phyloP scores from a whole-genome alignment of 805 yeast species.

The Barnettozyma vustinii region DNA sequence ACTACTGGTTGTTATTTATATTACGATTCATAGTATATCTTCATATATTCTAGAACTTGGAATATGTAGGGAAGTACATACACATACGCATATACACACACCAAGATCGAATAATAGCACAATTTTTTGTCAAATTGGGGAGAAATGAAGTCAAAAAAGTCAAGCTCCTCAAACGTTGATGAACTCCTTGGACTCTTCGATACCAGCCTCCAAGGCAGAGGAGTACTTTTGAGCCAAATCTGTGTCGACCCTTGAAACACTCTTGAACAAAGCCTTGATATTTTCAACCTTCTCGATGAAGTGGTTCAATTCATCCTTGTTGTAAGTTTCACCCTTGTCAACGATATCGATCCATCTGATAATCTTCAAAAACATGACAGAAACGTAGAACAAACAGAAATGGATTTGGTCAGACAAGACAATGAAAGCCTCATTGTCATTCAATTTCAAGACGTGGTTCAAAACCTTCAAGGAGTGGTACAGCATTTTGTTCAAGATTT shows the following conservation, averaged over 20 bases:
- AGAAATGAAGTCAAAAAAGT: neutral
- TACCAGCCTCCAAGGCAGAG: conserved; percentile 12
- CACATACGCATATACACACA: too few species aligned
- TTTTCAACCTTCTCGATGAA: conserved; percentile 19
- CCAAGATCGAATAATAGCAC: neutral
- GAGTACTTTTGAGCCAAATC: conserved; percentile 21
- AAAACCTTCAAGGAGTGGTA: conserved; percentile 23
- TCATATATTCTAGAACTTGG: conserved; percentile 1
- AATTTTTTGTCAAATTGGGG: too few species aligned
- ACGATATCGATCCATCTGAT: conserved; percentile 21
- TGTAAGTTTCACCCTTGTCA: conserved; percentile 16
- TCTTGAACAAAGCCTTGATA: conserved; percentile 14
- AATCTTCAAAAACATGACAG: conserved; percentile 21
- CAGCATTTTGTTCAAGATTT: conserved; percentile 20
- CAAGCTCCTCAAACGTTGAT: neutral
- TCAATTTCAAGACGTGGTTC: conserved; percentile 23
- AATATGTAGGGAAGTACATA: neutral
- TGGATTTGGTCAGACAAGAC: conserved; percentile 69
- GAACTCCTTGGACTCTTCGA: conserved; percentile 6
- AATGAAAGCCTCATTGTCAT: conserved; percentile 51
- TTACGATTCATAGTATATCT: conserved; percentile 1
- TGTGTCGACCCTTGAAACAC: conserved; percentile 12
- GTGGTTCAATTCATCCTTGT: conserved; percentile 13
- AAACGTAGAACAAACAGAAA: conserved; percentile 28
- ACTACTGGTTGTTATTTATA: conserved; percentile 5